Conservation (phyloP, 176 grass and related monocot genomes). For the Rhynchospora breviuscula region DNA sequence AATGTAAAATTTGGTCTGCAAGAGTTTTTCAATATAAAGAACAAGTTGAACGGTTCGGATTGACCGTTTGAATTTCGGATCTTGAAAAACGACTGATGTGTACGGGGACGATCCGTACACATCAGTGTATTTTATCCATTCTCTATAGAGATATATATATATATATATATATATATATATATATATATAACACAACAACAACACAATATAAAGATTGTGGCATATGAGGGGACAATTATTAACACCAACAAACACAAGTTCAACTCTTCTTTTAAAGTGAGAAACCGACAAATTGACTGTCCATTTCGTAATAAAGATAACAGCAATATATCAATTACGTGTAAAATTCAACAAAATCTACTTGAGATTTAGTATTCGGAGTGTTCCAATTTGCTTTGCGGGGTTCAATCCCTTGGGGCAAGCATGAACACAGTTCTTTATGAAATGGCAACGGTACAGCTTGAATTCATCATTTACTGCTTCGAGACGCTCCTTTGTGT, state of each 20-base stretch:
- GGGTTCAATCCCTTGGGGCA: constrained; percentile 93
- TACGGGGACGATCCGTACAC: too few species aligned
- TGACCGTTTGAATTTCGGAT: too few species aligned
- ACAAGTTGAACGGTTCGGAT: too few species aligned
- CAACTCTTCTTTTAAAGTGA: not conserved
- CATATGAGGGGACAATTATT: not conserved
- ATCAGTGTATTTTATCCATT: too few species aligned
- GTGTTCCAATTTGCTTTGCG: constrained; percentile 68
- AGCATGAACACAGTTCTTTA: constrained; percentile 88
- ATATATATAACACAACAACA: too few species aligned
- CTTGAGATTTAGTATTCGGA: constrained; percentile 63
- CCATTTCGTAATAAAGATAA: not conserved
- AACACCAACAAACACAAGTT: not conserved
- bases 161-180: too few species aligned
- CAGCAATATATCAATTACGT: not conserved
- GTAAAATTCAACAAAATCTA: not conserved
- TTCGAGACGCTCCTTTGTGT: constrained; percentile 87
- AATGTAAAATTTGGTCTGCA: too few species aligned
- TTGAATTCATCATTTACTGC: constrained; percentile 95
- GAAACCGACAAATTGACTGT: too few species aligned
- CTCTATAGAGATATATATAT: too few species aligned
- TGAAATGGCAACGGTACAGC: constrained; percentile 82
- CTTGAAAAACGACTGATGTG: too few species aligned
- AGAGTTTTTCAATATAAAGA: too few species aligned
- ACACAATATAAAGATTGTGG: not conserved